Percentiles rank a stretch among this genome's conserved stretches.
These are phyloP conservation scores for Santalum album DNA, from an alignment of 164 flowering plant genomes.

Conservation along the genomic window DNA sequence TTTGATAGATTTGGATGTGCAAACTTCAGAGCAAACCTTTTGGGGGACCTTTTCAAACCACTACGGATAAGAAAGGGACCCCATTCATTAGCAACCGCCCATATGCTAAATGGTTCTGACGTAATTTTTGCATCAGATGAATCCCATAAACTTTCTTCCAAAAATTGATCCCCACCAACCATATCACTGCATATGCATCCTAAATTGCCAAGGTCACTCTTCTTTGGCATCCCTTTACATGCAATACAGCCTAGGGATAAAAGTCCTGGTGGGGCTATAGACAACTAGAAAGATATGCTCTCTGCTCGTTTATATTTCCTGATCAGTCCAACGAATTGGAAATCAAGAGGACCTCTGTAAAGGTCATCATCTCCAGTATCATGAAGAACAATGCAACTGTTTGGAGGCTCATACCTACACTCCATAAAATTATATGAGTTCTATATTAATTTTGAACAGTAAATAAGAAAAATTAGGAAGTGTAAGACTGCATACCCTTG, in stretches of 20 bases:
- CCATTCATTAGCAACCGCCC: slow-evolving; percentile 66
- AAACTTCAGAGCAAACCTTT: slow-evolving; percentile 79
- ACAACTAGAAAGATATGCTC: slow-evolving; percentile 74
- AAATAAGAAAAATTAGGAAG: slow-evolving; percentile 1
- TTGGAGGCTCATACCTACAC: slow-evolving; percentile 95
- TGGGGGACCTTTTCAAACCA: slow-evolving; percentile 79
- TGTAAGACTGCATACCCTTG: slow-evolving; percentile 47
- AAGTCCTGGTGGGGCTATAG: slow-evolving; percentile 94
- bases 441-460: background rate
- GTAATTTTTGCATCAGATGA: slow-evolving; percentile 45
- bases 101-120: slow-evolving; percentile 67
- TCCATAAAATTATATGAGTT: background rate
- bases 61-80: slow-evolving; percentile 73
- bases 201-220: slow-evolving; percentile 43
- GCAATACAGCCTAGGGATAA: slow-evolving; percentile 90
- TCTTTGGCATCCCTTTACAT: slow-evolving; percentile 65
- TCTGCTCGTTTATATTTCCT: slow-evolving; percentile 76
- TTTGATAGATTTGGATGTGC: slow-evolving; percentile 42
- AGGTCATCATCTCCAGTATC: slow-evolving; percentile 56
- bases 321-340: slow-evolving; percentile 69
- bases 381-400: slow-evolving; percentile 60
- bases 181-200: slow-evolving; percentile 86
- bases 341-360: slow-evolving; percentile 58
- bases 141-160: slow-evolving; percentile 91
- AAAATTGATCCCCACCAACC: slow-evolving; percentile 75